Evolutionary conservation across 2,329 filamentous ascomycete species (phyloP).

Genomic region (Trichophyton simii): DNA sequence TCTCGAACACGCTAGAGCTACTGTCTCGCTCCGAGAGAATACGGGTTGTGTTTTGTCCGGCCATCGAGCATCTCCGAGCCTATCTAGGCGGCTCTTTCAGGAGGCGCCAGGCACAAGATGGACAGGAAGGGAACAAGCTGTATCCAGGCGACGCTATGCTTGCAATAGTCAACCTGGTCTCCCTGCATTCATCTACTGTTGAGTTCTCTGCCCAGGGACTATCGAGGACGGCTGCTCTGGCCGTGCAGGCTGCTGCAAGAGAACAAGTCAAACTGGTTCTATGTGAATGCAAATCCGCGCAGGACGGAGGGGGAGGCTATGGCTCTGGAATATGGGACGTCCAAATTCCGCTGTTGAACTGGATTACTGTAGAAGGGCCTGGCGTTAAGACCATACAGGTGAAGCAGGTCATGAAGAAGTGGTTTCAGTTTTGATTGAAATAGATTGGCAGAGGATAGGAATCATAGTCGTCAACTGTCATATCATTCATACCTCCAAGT

Average conservation of each 20-base stretch:
- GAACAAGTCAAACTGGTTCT: constrained; percentile 25
- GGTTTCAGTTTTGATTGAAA: constrained; percentile 46
- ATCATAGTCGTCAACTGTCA: constrained; percentile 29
- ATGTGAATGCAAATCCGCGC: constrained; percentile 29
- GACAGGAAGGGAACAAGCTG: neutral
- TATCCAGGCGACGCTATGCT: constrained; percentile 19
- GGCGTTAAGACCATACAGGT: constrained; percentile 48
- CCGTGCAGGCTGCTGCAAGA: constrained; percentile 27
- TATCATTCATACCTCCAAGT: constrained; percentile 20
- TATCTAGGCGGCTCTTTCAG: constrained; percentile 40
- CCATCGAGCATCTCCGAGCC: constrained; percentile 63
- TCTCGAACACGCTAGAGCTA: constrained; percentile 55
- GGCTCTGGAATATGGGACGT: constrained; percentile 35
- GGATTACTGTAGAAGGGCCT: constrained; percentile 37
- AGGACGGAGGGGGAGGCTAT: constrained; percentile 21
- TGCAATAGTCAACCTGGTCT: constrained; percentile 30
- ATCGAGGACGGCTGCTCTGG: constrained; percentile 32
- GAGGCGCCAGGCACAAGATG: neutral
- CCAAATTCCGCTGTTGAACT: constrained; percentile 50
- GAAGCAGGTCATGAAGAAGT: constrained; percentile 47
- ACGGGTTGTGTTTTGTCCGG: constrained; percentile 59
- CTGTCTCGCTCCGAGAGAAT: constrained; percentile 57
- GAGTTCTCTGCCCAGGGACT: constrained; percentile 39
- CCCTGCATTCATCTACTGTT: constrained; percentile 30
- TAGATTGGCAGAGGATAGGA: constrained; percentile 15